Percentiles rank a stretch among this genome's conserved stretches.
Evolutionary conservation across 2,329 filamentous ascomycete species (phyloP).

Genomic region (Emericellopsis atlantica): DNA sequence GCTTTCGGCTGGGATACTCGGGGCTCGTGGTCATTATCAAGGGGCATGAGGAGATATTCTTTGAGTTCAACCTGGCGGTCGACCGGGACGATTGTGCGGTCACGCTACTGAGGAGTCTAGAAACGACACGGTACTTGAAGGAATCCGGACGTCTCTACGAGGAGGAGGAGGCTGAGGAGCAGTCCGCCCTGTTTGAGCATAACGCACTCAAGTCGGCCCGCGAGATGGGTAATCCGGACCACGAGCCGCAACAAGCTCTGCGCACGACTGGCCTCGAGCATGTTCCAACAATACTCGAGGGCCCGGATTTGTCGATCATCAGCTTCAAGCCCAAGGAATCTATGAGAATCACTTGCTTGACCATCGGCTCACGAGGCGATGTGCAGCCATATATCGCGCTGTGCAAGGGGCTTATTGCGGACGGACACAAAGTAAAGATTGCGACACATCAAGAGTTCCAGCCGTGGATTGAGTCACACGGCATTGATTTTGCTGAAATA

Average conservation of each 20-base stretch:
- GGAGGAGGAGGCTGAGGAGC: constrained; percentile 59
- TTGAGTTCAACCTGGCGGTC: constrained; percentile 73
- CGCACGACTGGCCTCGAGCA: constrained; percentile 34
- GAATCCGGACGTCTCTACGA: constrained; percentile 56
- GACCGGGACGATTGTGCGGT: constrained; percentile 81
- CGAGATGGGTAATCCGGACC: constrained; percentile 34
- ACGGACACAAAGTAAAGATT: constrained; percentile 78
- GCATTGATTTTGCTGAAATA: constrained; percentile 82
- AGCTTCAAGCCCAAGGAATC: constrained; percentile 79
- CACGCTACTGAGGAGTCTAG: constrained; percentile 65
- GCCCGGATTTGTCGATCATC: constrained; percentile 74
- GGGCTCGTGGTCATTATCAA: constrained; percentile 87
- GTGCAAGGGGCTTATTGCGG: constrained; percentile 77
- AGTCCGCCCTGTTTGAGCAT: constrained; percentile 68
- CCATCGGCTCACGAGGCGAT: constrained; percentile 89
- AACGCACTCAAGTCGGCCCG: constrained; percentile 68
- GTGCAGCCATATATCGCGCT: constrained; percentile 96
- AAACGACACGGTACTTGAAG: constrained; percentile 56
- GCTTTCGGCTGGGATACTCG: constrained; percentile 82
- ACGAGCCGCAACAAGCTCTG: constrained; percentile 36
- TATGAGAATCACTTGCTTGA: constrained; percentile 80
- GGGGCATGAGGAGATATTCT: constrained; percentile 91
- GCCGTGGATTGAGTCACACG: constrained; percentile 80
- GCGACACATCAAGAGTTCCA: constrained; percentile 88
- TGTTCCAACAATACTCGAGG: constrained; percentile 69